phyloP scores from a whole-genome alignment of 192 early-diverging fungal species.

The Glomus cerebriforme region DNA sequence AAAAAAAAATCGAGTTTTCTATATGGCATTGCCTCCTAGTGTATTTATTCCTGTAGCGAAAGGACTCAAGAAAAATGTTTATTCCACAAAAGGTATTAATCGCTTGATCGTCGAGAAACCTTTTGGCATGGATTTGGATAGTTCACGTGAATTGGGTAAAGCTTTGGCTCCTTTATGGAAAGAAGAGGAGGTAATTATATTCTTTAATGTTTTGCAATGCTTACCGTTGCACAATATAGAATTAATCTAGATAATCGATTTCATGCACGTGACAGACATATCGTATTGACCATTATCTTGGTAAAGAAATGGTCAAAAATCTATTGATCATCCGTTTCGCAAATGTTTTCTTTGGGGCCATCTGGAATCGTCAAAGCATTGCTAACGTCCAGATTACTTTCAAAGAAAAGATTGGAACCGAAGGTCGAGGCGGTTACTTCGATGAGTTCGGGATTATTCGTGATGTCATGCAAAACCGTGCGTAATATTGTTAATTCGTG shows the following conservation, averaged over 20 bases:
- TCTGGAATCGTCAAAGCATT: slow-evolving; percentile 90
- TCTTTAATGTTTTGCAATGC: neutral
- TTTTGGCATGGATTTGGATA: slow-evolving; percentile 91
- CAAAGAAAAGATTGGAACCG: slow-evolving; percentile 96
- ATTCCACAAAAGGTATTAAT: slow-evolving; percentile 66
- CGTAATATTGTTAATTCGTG: slow-evolving; percentile 11
- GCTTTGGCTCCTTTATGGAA: slow-evolving; percentile 76
- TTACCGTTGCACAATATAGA: neutral
- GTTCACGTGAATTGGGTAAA: slow-evolving; percentile 70
- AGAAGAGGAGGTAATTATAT: slow-evolving; percentile 74
- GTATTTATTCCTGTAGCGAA: slow-evolving; percentile 87
- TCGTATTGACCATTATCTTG: slow-evolving; percentile 98
- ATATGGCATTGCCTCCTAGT: slow-evolving; percentile 94
- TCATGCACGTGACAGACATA: slow-evolving; percentile 65
- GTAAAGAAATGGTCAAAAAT: slow-evolving; percentile 99
- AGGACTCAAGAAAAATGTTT: slow-evolving; percentile 71
- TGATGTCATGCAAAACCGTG: slow-evolving; percentile 92
- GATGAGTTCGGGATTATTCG: slow-evolving; percentile 99
- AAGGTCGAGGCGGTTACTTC: slow-evolving; percentile 98
- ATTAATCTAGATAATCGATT: neutral
- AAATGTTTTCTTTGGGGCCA: slow-evolving; percentile 89
- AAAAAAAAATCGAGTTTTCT: slow-evolving; percentile 80
- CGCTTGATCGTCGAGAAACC: slow-evolving; percentile 97
- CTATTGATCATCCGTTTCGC: slow-evolving; percentile 91
- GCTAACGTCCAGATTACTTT: slow-evolving; percentile 97